phyloP scores from a whole-genome alignment of 2,329 filamentous ascomycete genomes.

The Penicillium sp. region DNA sequence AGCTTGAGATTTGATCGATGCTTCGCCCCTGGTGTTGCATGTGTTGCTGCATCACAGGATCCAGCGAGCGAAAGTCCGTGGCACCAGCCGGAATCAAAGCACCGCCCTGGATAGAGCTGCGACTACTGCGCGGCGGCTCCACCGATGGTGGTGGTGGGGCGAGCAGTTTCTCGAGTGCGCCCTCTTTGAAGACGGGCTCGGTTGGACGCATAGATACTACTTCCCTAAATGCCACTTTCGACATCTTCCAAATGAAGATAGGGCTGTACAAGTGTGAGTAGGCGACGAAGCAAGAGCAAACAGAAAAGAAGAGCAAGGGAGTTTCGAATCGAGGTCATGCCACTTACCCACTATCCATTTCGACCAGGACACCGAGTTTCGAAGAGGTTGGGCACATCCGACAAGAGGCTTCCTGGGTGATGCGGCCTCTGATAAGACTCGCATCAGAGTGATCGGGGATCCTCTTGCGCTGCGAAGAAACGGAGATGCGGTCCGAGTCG shows the following conservation, averaged over 20 bases:
- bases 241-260: constrained; percentile 46
- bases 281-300: neutral
- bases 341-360: constrained; percentile 42
- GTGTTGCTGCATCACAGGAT: constrained; percentile 36
- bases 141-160: constrained; percentile 26
- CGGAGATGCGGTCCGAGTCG: constrained; percentile 41
- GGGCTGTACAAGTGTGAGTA: constrained; percentile 24
- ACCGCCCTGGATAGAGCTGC: constrained; percentile 22
- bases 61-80: constrained; percentile 20
- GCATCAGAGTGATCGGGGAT: constrained; percentile 43
- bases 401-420: constrained; percentile 42
- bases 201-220: constrained; percentile 46
- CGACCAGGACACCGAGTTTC: constrained; percentile 41
- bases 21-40: constrained; percentile 43
- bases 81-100: constrained; percentile 29
- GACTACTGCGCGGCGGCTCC: constrained; percentile 25
- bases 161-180: constrained; percentile 36
- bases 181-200: constrained; percentile 40
- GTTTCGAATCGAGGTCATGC: neutral
- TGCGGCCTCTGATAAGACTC: constrained; percentile 38
- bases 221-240: constrained; percentile 44
- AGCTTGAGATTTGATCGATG: constrained; percentile 44
- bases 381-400: constrained; percentile 40
- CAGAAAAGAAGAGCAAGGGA: neutral
- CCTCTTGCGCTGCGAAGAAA: constrained; percentile 41